These are phyloP conservation scores for Carallia pectinifolia DNA, from an alignment of 345 rosid genomes.

Conservation along the genomic window DNA sequence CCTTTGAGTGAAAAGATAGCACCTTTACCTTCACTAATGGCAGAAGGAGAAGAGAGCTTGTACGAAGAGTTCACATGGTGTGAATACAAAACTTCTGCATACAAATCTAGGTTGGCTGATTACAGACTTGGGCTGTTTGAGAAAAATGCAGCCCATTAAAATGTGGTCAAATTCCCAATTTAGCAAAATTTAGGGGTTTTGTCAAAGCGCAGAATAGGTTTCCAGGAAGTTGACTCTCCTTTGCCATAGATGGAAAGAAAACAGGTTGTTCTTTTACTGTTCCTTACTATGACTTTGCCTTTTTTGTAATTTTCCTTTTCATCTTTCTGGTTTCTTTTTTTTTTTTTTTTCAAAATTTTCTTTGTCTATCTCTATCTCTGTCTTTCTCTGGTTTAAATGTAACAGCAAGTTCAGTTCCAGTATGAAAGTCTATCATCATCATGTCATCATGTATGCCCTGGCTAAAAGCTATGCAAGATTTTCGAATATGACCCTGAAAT, in stretches of 20 bases:
- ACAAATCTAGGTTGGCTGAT: constrained; percentile 75
- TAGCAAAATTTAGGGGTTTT: constrained; percentile 22
- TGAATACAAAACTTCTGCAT: constrained; percentile 74
- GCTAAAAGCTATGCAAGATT: not conserved
- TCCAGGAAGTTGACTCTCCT: constrained; percentile 20
- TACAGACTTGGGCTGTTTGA: constrained; percentile 70
- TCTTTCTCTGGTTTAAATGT: constrained; percentile 3
- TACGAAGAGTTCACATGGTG: constrained; percentile 87
- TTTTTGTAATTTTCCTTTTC: not conserved
- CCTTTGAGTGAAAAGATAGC: constrained; percentile 54
- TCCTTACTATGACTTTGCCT: not conserved
- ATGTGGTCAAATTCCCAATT: constrained; percentile 11
- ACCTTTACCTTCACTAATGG: constrained; percentile 49
- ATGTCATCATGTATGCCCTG: constrained; percentile 7
- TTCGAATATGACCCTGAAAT: not conserved
- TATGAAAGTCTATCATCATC: constrained; percentile 18
- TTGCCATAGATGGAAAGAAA: constrained; percentile 34
- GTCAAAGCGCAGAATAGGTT: constrained; percentile 6
- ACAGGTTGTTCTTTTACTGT: constrained; percentile 16
- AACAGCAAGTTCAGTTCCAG: constrained; percentile 6
- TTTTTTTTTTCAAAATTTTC: not conserved
- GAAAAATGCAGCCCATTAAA: constrained; percentile 24
- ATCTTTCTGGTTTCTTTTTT: not conserved
- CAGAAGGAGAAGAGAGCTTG: constrained; percentile 56
- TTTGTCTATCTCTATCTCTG: not conserved